phyloP scores from a whole-genome alignment of 2,329 filamentous ascomycete genomes.

The Hypoxylon sp. region DNA sequence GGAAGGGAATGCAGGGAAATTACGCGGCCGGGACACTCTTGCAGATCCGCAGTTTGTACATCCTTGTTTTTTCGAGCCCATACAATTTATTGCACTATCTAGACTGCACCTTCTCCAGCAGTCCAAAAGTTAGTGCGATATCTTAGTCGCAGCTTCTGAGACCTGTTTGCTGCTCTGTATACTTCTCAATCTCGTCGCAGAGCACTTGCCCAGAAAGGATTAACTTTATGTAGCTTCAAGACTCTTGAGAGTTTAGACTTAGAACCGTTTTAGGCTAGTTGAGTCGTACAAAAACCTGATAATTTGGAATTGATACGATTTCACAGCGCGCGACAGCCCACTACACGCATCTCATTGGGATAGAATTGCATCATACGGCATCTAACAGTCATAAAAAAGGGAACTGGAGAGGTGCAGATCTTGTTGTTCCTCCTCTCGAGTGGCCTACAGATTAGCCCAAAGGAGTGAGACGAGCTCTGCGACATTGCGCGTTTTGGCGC shows the following conservation, averaged over 20 bases:
- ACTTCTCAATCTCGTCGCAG: not conserved
- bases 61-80: not conserved
- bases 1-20: slow-evolving; percentile 2
- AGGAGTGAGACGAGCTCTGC: slow-evolving; percentile 1
- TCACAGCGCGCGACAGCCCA: not conserved
- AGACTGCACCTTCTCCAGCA: not conserved
- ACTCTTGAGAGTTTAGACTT: not conserved
- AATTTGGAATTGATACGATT: not conserved
- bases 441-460: not conserved
- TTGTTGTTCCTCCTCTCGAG: not conserved
- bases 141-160: not conserved
- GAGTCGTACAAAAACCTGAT: not conserved
- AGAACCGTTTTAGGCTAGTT: not conserved
- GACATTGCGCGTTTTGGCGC: slow-evolving; percentile 5
- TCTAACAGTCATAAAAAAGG: not conserved
- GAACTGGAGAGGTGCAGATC: not conserved
- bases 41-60: not conserved
- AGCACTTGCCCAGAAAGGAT: not conserved
- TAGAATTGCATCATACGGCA: slow-evolving; percentile 1
- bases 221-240: not conserved
- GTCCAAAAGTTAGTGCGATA: slow-evolving; percentile 1
- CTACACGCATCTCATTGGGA: not conserved
- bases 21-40: slow-evolving; percentile 7
- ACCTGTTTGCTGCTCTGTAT: not conserved
- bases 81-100: not conserved